Evolutionary conservation across 176 grass and related monocot species (phyloP).

Genomic region (Miscanthus lutarioriparius): DNA sequence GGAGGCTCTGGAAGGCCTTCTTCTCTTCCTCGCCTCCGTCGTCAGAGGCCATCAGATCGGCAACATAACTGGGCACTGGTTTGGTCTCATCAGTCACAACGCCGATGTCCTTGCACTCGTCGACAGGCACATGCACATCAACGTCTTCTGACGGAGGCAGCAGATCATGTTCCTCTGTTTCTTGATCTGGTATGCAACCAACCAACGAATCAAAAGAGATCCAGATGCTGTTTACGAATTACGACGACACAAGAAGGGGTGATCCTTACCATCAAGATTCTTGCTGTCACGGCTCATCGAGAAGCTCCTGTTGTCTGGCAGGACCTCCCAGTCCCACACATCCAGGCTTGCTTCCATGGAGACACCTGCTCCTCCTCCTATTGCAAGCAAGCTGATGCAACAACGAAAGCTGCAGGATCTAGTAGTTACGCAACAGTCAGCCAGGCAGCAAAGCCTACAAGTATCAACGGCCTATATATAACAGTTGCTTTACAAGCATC

Average conservation of each 20-base stretch:
- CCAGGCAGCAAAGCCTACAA: background rate
- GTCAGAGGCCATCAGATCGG: background rate
- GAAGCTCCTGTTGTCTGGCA: constrained; percentile 52
- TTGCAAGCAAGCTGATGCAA: constrained; percentile 17
- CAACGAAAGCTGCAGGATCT: constrained; percentile 18
- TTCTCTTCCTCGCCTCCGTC: constrained; percentile 13
- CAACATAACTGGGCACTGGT: background rate
- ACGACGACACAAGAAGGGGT: constrained; percentile 6
- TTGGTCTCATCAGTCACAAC: constrained; percentile 29
- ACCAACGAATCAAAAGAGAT: background rate
- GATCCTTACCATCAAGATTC: constrained; percentile 22
- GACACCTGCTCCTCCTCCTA: background rate
- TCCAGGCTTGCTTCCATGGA: constrained; percentile 38
- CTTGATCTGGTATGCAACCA: background rate
- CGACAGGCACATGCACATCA: background rate
- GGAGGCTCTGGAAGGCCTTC: constrained; percentile 10
- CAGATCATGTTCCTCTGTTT: background rate
- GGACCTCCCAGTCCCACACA: constrained; percentile 92
- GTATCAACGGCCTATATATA: constrained; percentile 7
- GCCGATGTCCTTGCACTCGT: constrained; percentile 70
- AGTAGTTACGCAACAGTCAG: background rate
- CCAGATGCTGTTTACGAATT: constrained; percentile 30
- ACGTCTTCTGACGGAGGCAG: background rate
- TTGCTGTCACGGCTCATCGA: constrained; percentile 22
- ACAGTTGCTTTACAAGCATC: constrained; percentile 32